Evolutionary conservation across 1,139 yeast genomes (phyloP), one percentile per base, ranked within the genome.

Genomic region (Taiozyma sp.): DNA sequence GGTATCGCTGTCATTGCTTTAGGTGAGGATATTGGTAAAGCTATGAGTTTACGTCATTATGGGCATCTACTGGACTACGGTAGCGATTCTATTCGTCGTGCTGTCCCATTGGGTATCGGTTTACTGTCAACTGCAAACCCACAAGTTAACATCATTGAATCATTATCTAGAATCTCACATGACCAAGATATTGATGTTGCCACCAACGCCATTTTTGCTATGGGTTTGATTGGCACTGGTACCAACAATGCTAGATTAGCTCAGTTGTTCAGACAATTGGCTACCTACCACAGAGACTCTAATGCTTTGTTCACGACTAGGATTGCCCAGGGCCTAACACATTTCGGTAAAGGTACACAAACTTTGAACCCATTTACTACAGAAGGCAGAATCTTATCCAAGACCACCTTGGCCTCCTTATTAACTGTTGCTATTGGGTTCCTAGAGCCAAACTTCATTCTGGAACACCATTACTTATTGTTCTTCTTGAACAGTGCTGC

Each of bases 161-260:
- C 98, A 0, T 78, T 95, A 57, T 91, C 98, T 4, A 83, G 99
- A 69, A 91, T 89, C 71, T 90, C 98, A 4, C 99, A 95, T 70
- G 99, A 95, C 66, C 85, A 91, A 53, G 98, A 93, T 69, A 74
- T 89, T 62, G 96, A 90, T 65, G 97, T 95, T 52, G 97, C 99
- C 6, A 87, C 87, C 68, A 95, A 92, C 66, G 92, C 99, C 30
- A 92, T 93, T 56, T 92, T 89, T 65, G 84, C 97, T 44, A 92
- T 95, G 99, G 99, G 99, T 53, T 73, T 95, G 57, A 96, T 93
- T 59, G 99, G 99, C 65, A 95, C 97, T 30, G 99, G 99, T 72
- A 95, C 99, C 41, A 92, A 93, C 71, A 95, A 95, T 68, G 99
- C 99, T 9, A 87, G 99, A 74, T 78, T 95, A 60, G 98, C 98